A percentile compares a stretch with the other conserved stretches of the same genome.
phyloP scores from a whole-genome alignment of 2,329 filamentous ascomycete species.

The Pestalotiopsis sp. region DNA sequence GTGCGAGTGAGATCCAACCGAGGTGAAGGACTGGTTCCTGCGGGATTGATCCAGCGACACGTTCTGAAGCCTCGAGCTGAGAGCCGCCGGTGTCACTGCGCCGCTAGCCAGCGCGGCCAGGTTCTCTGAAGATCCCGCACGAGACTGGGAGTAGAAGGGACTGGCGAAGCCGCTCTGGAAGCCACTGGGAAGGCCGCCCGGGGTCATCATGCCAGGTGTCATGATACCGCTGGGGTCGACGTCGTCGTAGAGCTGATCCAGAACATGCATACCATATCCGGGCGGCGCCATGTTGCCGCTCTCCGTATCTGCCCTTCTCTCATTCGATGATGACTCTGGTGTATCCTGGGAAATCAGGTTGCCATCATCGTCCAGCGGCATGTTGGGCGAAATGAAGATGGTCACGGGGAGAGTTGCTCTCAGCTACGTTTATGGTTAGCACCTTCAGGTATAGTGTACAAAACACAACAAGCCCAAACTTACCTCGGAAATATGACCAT shows the following conservation, averaged over 20 bases:
- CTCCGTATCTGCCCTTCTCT: constrained; percentile 44
- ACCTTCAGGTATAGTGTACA: constrained; percentile 15
- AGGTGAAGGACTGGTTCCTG: constrained; percentile 49
- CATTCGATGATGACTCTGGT: constrained; percentile 40
- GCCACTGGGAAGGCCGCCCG: constrained; percentile 21
- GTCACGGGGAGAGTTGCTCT: constrained; percentile 88
- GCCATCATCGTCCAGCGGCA: constrained; percentile 86
- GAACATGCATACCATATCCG: constrained; percentile 84
- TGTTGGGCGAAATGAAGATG: constrained; percentile 93
- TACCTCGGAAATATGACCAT: constrained; percentile 91
- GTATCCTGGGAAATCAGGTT: constrained; percentile 69
- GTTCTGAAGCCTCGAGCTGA: constrained; percentile 70
- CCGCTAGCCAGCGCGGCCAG: constrained; percentile 58
- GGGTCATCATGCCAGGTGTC: constrained; percentile 42
- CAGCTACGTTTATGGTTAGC: constrained; percentile 50
- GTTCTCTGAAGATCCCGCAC: constrained; percentile 81
- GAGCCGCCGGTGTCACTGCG: constrained; percentile 51
- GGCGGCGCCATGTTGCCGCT: constrained; percentile 78
- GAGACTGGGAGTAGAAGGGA: constrained; percentile 72
- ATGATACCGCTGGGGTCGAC: constrained; percentile 82
- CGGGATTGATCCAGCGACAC: constrained; percentile 57
- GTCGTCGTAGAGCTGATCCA: constrained; percentile 90
- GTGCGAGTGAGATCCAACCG: constrained; percentile 36
- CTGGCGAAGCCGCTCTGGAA: constrained; percentile 76
- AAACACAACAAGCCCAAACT: constrained; percentile 24